Percentiles rank a stretch among this genome's conserved stretches.
These are phyloP conservation scores for Pelargonium citronellum DNA, from an alignment of 441 rosid species.

Conservation along the genomic window DNA sequence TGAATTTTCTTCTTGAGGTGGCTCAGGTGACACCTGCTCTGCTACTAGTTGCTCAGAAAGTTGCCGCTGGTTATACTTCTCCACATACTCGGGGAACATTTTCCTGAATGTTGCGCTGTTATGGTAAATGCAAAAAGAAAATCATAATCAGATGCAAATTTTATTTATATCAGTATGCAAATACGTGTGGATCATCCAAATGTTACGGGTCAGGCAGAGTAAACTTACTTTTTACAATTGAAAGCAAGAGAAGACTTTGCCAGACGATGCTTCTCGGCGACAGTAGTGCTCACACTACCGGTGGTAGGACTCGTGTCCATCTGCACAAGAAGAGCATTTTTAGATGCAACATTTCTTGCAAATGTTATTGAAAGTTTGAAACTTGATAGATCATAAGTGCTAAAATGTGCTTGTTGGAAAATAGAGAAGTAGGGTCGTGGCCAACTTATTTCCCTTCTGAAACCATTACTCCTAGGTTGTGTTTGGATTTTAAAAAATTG, in stretches of 20 bases:
- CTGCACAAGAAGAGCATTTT: conserved; percentile 34
- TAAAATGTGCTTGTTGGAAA: not conserved
- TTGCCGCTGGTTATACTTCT: conserved; percentile 64
- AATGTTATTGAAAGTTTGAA: conserved; percentile 8
- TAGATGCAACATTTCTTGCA: conserved; percentile 6
- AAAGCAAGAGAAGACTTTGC: conserved; percentile 88
- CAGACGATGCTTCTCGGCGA: conserved; percentile 69
- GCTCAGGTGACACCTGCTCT: conserved; percentile 35
- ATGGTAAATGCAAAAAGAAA: conserved; percentile 3
- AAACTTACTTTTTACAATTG: conserved; percentile 86
- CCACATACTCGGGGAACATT: conserved; percentile 86
- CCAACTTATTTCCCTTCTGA: too few species aligned
- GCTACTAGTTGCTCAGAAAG: conserved; percentile 40
- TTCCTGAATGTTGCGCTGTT: conserved; percentile 77
- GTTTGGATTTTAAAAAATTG: too few species aligned
- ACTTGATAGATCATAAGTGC: conserved; percentile 3
- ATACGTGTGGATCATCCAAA: too few species aligned
- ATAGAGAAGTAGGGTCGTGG: too few species aligned
- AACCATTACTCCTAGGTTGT: too few species aligned
- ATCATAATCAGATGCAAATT: not conserved
- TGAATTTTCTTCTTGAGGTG: conserved; percentile 33
- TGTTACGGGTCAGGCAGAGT: not conserved
- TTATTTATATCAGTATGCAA: not conserved
- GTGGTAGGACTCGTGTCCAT: conserved; percentile 96
- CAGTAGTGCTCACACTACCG: conserved; percentile 79